Evolutionary conservation across 2,329 filamentous ascomycete genomes (phyloP).

Genomic region (Epichloe typhina): DNA sequence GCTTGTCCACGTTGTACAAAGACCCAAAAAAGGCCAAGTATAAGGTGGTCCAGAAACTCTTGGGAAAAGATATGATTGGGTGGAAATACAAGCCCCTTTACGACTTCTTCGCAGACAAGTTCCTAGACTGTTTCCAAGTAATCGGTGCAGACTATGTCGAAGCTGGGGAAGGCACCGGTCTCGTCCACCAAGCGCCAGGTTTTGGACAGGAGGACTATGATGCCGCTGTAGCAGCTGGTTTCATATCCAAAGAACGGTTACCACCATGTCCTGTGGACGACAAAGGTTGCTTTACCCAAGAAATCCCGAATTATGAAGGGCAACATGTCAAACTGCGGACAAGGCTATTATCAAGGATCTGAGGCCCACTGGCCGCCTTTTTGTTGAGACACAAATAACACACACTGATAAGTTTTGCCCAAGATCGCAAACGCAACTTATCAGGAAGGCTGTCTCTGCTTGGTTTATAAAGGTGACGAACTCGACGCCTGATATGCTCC

Average conservation of each 20-base stretch:
- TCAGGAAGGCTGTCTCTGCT: constrained; percentile 14
- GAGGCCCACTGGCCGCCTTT: constrained; percentile 10
- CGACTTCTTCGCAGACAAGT: constrained; percentile 57
- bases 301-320: constrained; percentile 14
- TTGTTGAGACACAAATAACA: constrained; percentile 12
- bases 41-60: constrained; percentile 53
- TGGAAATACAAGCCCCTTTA: constrained; percentile 64
- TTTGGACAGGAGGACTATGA: constrained; percentile 71
- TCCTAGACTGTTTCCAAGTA: constrained; percentile 57
- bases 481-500: constrained; percentile 11
- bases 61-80: constrained; percentile 54
- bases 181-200: constrained; percentile 62
- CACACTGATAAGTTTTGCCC: constrained; percentile 15
- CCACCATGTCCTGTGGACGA: constrained; percentile 63
- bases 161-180: constrained; percentile 58
- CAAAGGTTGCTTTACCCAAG: constrained; percentile 14
- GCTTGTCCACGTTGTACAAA: constrained; percentile 50
- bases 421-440: constrained; percentile 16
- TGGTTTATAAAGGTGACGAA: constrained; percentile 16
- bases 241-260: constrained; percentile 47
- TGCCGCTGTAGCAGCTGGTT: constrained; percentile 48
- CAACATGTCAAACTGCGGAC: constrained; percentile 14
- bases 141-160: constrained; percentile 59
- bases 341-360: constrained; percentile 15
- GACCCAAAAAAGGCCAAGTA: constrained; percentile 70